phyloP scores from a whole-genome alignment of 2,329 filamentous ascomycete species.

The Apiospora rasikravindrae region DNA sequence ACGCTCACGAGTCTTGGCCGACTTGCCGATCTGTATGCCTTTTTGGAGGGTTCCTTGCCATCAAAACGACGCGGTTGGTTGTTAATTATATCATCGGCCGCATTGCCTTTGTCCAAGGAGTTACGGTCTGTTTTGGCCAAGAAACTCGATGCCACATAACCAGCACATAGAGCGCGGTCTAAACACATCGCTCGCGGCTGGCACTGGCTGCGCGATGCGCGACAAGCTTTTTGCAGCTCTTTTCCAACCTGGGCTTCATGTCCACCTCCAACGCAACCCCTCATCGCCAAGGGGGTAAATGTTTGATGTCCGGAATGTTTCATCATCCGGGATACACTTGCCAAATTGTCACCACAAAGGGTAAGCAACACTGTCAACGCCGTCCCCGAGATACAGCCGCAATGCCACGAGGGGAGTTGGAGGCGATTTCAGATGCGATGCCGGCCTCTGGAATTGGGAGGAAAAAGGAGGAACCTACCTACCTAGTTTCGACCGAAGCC shows the following conservation, averaged over 20 bases:
- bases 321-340: neutral
- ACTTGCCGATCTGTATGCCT: conserved; percentile 17
- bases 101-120: neutral
- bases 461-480: neutral
- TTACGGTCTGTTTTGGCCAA: conserved; percentile 23
- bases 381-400: conserved; percentile 10
- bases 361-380: neutral
- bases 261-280: neutral
- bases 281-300: conserved; percentile 2
- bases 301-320: conserved; percentile 4
- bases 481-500: neutral
- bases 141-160: neutral
- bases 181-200: neutral
- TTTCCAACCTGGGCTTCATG: conserved; percentile 1
- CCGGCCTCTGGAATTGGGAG: neutral
- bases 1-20: conserved; percentile 22
- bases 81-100: neutral
- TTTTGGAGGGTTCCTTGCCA: neutral
- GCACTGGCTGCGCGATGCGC: conserved; percentile 1
- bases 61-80: neutral
- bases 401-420: neutral
- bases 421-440: neutral
- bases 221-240: conserved; percentile 19
- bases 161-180: conserved; percentile 1
- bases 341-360: neutral